A percentile compares a stretch with the other conserved stretches of the same genome.
These are phyloP conservation scores for Syzygium syzygioides DNA, from an alignment of 441 rosid species.

Conservation along the genomic window DNA sequence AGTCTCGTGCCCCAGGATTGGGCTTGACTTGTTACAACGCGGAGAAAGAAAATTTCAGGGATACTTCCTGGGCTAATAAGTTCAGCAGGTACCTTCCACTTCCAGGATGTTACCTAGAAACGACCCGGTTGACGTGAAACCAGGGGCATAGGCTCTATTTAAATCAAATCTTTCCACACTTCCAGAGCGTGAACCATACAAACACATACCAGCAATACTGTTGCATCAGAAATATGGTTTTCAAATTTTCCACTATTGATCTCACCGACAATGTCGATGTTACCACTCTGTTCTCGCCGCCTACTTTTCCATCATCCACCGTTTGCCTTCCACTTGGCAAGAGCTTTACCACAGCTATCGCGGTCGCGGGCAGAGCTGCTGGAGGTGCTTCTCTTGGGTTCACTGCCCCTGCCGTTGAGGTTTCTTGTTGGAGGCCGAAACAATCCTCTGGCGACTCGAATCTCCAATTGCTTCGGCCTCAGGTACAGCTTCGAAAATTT, in stretches of 20 bases:
- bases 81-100: neutral
- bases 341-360: neutral
- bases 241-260: neutral
- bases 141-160: neutral
- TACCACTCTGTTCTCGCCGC: neutral
- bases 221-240: neutral
- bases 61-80: neutral
- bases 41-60: neutral
- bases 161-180: neutral
- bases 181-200: neutral
- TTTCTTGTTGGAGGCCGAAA: neutral
- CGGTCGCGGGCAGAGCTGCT: neutral
- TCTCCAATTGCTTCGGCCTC: neutral
- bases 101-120: neutral
- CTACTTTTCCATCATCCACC: neutral
- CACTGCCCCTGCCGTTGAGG: neutral
- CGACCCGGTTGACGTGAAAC: neutral
- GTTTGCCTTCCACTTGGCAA: neutral
- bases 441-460: neutral
- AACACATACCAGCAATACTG: neutral
- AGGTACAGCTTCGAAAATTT: neutral
- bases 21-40: neutral
- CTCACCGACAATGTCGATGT: neutral
- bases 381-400: neutral
- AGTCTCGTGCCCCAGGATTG: too few species aligned